Base-by-base conservation (phyloP, 2,329 filamentous ascomycete genomes). In the Microcera coccophila region DNA sequence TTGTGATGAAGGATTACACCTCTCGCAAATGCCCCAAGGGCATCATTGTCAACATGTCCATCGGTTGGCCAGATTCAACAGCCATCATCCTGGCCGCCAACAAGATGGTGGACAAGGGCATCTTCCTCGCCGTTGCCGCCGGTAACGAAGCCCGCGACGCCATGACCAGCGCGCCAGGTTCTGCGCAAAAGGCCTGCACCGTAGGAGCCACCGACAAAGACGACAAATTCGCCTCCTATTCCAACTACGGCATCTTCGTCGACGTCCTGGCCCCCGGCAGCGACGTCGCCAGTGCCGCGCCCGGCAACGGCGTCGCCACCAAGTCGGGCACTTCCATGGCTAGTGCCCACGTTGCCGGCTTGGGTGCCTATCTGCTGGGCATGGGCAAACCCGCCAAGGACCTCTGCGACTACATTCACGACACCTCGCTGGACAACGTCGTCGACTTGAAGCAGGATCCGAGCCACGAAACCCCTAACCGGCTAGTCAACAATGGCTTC, bases 241-340 rank as follows among this genome's bases (percentile, higher is more conserved):
- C 71, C 48, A 79, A 79, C 63, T 78, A 64, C 44, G 77, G 76
- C 5, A 22, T 44, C 1, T 20, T 52, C 11, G 64, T 80, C 37
- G 73, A 79, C 49, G 57, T 80, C 49, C 74, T 74, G 40, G 76
- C 75, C 1, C 72, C 76, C 3, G 76, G 76, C 9, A 63, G 66
- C 4, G 48, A 52, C 33, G 60, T 79, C 38, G 57, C 71, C 11
- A 75, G 70, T 31, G 59, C 78, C 2, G 78, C 68, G 67, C 69
- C 68, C 39, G 64, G 67, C 21, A 53, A 58, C 47, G 68, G 74
- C 18, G 72, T 60, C n/a, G 64, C 64, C 36, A 68, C 57, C 21
- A 69, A 80, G 53, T 74, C 69, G 12, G 81, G 81, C 24, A 84
- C 81, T 5, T 79, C 73, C 26, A 83, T 83, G 79, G 76, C 80